Base-by-base conservation (phyloP, 2,329 filamentous ascomycete species). In the Fusarium dimerum region DNA sequence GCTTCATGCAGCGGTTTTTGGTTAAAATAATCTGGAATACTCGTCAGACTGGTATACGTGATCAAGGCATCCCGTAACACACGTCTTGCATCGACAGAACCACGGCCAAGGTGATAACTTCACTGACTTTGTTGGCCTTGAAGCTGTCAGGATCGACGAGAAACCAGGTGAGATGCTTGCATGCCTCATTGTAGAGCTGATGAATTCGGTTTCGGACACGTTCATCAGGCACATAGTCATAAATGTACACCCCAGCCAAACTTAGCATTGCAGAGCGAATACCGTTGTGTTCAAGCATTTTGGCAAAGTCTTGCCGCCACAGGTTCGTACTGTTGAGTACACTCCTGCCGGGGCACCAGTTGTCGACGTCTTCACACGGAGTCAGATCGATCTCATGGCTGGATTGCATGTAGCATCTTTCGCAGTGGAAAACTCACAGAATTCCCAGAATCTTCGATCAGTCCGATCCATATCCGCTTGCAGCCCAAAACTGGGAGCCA, bases 341-440 rank as follows among this genome's bases (percentile, higher is more conserved):
- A 49, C 70, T 75, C 43, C 73, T 65, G 6, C 73, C 73, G 1
- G 73, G 70, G 36, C 73, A 75, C 73, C 73, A 75, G 17, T 74
- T 74, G 9, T 62, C 64, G 3, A 70, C 59, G 52, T 75, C 73
- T 75, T 36, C 11, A 9, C 10, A 36, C 3, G 10, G 13, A 38
- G 34, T 20, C 32, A 49, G 5, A 45, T 48, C 43, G 45, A 32
- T n/a, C n/a, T n/a, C n/a, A n/a, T n/a, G n/a, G n/a, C n/a, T n/a
- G n/a, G n/a, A n/a, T 41, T 7, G 5, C 18, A 17, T 20, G 3
- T 34, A 29, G 26, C 16, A 36, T 7, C 13, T 9, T n/a, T 15
- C 9, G 36, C 13, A 16, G 10, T 5, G 11, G 13, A 43, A 32
- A 36, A 70, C 71, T 34, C 66, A 73, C 71, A 73, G 45, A 73